Evolutionary conservation across 164 flowering plant species (phyloP).

Genomic region (Tetracentron sinense): DNA sequence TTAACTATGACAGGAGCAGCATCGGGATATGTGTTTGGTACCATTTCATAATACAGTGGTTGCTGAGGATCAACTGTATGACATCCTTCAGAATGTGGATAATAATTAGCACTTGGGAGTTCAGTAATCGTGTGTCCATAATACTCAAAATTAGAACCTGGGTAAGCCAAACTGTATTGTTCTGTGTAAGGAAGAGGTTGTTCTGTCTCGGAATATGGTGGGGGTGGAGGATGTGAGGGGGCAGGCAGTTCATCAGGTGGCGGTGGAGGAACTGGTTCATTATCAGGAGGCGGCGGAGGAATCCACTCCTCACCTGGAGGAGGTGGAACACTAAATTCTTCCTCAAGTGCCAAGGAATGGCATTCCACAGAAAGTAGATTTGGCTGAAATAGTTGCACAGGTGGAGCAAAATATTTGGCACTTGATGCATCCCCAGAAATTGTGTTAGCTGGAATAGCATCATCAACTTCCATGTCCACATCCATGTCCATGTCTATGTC

Average conservation of each 20-base stretch:
- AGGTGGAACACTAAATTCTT: conserved; percentile 44
- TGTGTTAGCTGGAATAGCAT: conserved; percentile 27
- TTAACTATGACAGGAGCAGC: conserved; percentile 33
- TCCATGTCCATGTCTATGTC: conserved; percentile 98
- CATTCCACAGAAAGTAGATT: conserved; percentile 18
- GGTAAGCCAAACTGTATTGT: conserved; percentile 42
- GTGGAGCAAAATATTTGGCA: conserved; percentile 8
- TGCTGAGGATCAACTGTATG: conserved; percentile 40
- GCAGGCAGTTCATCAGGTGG: conserved; percentile 74
- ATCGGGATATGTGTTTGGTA: conserved; percentile 34
- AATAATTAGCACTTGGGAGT: conserved; percentile 34
- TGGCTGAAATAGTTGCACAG: conserved; percentile 24
- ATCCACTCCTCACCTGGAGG: conserved; percentile 82
- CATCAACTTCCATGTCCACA: conserved; percentile 98
- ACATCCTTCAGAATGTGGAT: conserved; percentile 44
- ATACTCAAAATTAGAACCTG: conserved; percentile 40
- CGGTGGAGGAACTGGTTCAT: conserved; percentile 76
- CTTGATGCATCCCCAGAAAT: conserved; percentile 15
- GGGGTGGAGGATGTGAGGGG: conserved; percentile 31
- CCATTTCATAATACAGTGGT: conserved; percentile 42
- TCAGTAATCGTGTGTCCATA: conserved; percentile 46
- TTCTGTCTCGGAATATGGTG: conserved; percentile 41
- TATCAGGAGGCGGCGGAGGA: conserved; percentile 95
- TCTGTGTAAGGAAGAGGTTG: conserved; percentile 45
- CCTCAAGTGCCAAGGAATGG: conserved; percentile 20